Base-by-base conservation (phyloP, 202 grass and related monocot genomes). In the Schoenoplectus tabernaemontani region DNA sequence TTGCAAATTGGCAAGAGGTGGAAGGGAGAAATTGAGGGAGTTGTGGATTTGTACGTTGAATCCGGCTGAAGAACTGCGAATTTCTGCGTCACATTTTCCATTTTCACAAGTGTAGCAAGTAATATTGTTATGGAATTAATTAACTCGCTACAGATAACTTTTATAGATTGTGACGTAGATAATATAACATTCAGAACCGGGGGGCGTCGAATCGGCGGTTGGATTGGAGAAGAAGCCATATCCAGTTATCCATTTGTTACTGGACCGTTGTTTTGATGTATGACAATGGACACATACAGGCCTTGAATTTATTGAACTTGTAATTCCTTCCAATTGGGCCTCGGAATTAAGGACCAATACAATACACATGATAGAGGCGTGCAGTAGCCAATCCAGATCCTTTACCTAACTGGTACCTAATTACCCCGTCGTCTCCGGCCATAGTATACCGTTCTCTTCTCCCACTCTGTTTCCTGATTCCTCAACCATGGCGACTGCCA, bases 181-280 rank as follows among this genome's bases (percentile, higher is more conserved):
- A 54, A 54, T 34, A 0, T 2, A 53, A 10, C 36, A 3, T 34
- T 9, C 2, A 5, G 54, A 54, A 34, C 46, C 44, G 2, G 12
- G 44, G 26, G 46, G 26, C 47, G 70, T 19, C 1, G 15, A 32
- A 28, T 2, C 44, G 8, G 66, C 75, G 30, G 82, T 70, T 83
- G 85, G 76, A 60, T 87, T 87, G 90, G 76, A 5, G 73, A 82
- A 80, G 68, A 87, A 89, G 84, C 7, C 78, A 43, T 9, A n/a
- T 51, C 69, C 69, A 26, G 42, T 48, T 62, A 57, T 9, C 26
- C 3, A 9, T 30, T 62, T 32, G 9, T 11, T 33, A 30, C 22
- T 47, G 41, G 41, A 13, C 42, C 42, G 66, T 46, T 71, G 4
- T 20, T 26, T 70, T 66, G 13, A 53, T 17, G 48, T 17, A 58